Conservation (phyloP, 2,329 filamentous ascomycete genomes). For the Aureobasidium zeae region DNA sequence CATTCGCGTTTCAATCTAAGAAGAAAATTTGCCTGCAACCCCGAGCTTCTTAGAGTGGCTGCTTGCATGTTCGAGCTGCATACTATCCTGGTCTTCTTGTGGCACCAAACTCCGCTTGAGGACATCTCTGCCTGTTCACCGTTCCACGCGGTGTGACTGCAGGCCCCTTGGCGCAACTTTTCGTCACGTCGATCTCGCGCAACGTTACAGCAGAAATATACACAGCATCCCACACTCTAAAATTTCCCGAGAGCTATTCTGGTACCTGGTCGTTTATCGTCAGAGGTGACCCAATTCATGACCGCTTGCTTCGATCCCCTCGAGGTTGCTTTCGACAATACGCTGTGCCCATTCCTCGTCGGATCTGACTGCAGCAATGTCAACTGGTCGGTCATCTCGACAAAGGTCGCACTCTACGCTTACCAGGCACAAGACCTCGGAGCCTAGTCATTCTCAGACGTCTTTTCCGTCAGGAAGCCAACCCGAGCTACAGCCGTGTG, state of each 20-base stretch:
- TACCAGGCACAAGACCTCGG: conserved; percentile 22
- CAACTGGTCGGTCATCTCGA: conserved; percentile 32
- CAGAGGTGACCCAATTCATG: conserved; percentile 14
- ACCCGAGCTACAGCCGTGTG: conserved; percentile 69
- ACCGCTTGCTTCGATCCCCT: conserved; percentile 10
- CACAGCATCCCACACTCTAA: conserved; percentile 10
- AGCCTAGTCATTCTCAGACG: conserved; percentile 33
- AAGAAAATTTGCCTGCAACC: neutral
- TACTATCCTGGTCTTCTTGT: conserved; percentile 12
- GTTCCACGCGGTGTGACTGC: conserved; percentile 16
- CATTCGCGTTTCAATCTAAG: neutral
- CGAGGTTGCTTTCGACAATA: neutral
- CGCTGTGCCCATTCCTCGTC: neutral
- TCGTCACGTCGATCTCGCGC: conserved; percentile 24
- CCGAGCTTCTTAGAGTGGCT: neutral
- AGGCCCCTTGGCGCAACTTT: conserved; percentile 26
- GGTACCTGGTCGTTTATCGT: neutral
- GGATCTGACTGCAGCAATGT: conserved; percentile 31
- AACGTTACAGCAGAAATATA: conserved; percentile 14
- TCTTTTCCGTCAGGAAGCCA: conserved; percentile 39
- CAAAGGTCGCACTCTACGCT: conserved; percentile 34
- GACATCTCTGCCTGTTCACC: conserved; percentile 12
- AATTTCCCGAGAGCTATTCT: conserved; percentile 11
- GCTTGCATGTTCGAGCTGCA: conserved; percentile 14
- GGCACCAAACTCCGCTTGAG: conserved; percentile 10